A percentile compares a stretch with the other conserved stretches of the same genome.
Conservation (phyloP, 2,329 filamentous ascomycete species). For the Alternaria gaisen region DNA sequence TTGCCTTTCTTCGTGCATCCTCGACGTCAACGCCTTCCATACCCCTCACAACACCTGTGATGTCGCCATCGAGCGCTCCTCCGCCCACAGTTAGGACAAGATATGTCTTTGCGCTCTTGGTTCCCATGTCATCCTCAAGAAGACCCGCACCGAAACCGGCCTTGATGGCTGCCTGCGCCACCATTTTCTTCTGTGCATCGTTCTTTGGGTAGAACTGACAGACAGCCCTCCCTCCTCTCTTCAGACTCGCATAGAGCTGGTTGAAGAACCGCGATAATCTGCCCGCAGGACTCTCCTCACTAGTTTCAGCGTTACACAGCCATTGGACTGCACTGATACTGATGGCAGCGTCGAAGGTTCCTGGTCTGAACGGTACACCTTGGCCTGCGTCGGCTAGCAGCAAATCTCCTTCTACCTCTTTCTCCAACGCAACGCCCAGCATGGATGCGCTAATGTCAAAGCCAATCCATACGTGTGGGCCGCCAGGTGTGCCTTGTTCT, state of each 20-base stretch:
- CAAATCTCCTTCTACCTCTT: constrained; percentile 93
- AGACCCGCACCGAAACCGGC: constrained; percentile 96
- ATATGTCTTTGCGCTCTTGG: constrained; percentile 97
- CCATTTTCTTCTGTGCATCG: constrained; percentile 89
- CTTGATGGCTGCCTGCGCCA: constrained; percentile 86
- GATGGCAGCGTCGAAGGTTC: constrained; percentile 93
- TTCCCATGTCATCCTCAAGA: constrained; percentile 93
- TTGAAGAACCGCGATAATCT: constrained; percentile 89
- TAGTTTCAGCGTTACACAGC: constrained; percentile 94
- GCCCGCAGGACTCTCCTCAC: constrained; percentile 81
- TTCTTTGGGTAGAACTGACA: constrained; percentile 99
- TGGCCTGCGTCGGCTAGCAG: constrained; percentile 95
- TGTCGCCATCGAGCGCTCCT: constrained; percentile 72
- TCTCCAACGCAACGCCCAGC: constrained; percentile 91
- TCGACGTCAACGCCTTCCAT: constrained; percentile 85
- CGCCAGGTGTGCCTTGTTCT: constrained; percentile 70
- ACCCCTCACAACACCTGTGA: constrained; percentile 86
- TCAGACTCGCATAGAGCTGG: constrained; percentile 84
- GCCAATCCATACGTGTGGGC: constrained; percentile 94
- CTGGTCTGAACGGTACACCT: constrained; percentile 90
- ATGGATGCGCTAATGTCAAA: constrained; percentile 97
- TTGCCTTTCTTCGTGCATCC: constrained; percentile 62
- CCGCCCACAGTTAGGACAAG: constrained; percentile 89
- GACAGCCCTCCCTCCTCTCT: constrained; percentile 85
- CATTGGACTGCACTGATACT: constrained; percentile 97